These are phyloP conservation scores for Echinosophora koreensis DNA, from an alignment of 306 rosid genomes.

Conservation along the genomic window DNA sequence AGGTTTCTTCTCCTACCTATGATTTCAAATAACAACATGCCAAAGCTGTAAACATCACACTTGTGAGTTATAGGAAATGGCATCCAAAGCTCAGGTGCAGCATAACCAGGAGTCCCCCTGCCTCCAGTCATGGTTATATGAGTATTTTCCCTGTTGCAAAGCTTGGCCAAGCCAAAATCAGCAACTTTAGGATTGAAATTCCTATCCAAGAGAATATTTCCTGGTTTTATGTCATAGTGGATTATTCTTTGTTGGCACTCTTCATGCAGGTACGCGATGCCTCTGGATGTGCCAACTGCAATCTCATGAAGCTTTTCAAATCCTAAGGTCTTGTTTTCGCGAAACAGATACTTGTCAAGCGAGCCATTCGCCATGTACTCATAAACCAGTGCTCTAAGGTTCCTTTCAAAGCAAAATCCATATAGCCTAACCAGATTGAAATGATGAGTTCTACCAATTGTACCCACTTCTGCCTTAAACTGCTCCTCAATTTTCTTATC, in stretches of 20 bases:
- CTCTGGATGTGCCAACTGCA: conserved; percentile 61
- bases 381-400: conserved; percentile 59
- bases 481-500: conserved; percentile 54
- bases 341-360: conserved; percentile 57
- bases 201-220: conserved; percentile 57
- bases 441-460: conserved; percentile 54
- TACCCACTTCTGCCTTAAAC: conserved; percentile 54
- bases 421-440: conserved; percentile 56
- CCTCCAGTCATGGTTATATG: conserved; percentile 55
- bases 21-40: conserved; percentile 63
- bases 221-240: conserved; percentile 69
- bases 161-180: conserved; percentile 68
- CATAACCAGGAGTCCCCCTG: conserved; percentile 67
- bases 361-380: conserved; percentile 60
- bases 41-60: conserved; percentile 69
- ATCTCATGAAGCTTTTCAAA: conserved; percentile 58
- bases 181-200: conserved; percentile 59
- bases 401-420: conserved; percentile 58
- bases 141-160: conserved; percentile 51
- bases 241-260: conserved; percentile 60
- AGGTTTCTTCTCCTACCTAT: conserved; percentile 58
- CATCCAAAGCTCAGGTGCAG: conserved; percentile 64
- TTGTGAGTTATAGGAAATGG: conserved; percentile 58
- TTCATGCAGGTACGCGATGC: conserved; percentile 61
- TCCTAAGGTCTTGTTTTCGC: conserved; percentile 40